Evolutionary conservation across 495 filamentous ascomycete species (phyloP), one percentile per base, ranked within the genome.

Genomic region (Wilcoxina mikolae): DNA sequence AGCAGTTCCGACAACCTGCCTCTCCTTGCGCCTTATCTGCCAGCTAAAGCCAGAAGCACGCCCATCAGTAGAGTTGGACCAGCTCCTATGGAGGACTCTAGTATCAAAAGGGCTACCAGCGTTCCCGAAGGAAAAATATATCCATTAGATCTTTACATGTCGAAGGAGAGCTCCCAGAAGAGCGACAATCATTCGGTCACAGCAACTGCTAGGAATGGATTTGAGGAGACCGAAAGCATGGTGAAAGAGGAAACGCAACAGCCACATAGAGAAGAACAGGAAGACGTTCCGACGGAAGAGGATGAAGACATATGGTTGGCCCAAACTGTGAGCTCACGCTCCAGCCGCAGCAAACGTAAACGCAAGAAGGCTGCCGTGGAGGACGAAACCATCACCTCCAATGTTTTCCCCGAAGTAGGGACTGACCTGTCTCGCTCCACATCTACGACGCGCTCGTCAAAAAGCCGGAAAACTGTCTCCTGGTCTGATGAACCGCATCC

Each of bases 381-480:
- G 23, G 23, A 49, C 11, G 46, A 49, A 24, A 46, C 15, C 43
- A 18, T 24, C 11, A 18, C 23, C 11, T 11, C n/a, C 11, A 46
- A 24, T 24, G 11, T 20, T 18, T 17, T 46, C 28, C 27, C 11
- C 24, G 50, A 42, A n/a, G 22, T 31, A 27, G n/a, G 18, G 15
- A 12, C 24, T 33, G 47, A 50, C n/a, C 47, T 31, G 10, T 39
- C 27, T 28, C 50, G 26, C 23, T 27, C 35, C 39, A 17, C 54
- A 31, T 56, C 60, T 15, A 56, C 58, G 11, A 60, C 51, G 27
- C 56, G 60, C 18, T 64, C 60, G 50, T 60, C 57, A 5, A 64
- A 64, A 42, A 63, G 60, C 24, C 58, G 61, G 20, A 64, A 64
- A 29, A 64, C 61, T 3, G 61, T 64, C 38, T 63, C 61, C 25